phyloP scores from a whole-genome alignment of 495 filamentous ascomycete genomes.

The Gamarada debralockiae region DNA sequence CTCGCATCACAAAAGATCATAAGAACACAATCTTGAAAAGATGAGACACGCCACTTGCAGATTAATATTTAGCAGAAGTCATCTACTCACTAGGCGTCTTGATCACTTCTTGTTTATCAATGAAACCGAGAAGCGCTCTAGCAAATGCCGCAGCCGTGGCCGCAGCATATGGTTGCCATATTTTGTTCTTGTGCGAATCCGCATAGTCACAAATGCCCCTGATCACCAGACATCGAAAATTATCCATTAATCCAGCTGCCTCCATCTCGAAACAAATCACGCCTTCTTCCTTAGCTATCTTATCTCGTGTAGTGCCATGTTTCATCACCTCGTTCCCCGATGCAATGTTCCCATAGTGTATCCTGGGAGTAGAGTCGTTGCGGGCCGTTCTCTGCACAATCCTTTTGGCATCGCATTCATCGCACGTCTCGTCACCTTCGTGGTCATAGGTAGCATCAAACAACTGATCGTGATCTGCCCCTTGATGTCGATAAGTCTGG shows the following conservation, averaged over 20 bases:
- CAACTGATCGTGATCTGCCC: conserved; percentile 26
- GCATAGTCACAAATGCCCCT: conserved; percentile 39
- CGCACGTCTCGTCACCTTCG: conserved; percentile 14
- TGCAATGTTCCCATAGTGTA: conserved; percentile 38
- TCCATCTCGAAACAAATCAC: conserved; percentile 40
- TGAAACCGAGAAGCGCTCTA: conserved; percentile 18
- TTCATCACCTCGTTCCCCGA: conserved; percentile 39
- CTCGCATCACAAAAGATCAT: too few species aligned
- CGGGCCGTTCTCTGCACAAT: conserved; percentile 1
- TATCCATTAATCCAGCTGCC: conserved; percentile 30
- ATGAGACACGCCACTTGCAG: neutral
- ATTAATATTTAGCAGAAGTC: neutral
- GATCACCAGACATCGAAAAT: conserved; percentile 34
- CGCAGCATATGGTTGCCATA: conserved; percentile 12
- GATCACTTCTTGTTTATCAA: neutral
- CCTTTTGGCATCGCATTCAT: conserved; percentile 6
- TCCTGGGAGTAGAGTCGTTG: neutral
- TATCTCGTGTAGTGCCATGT: conserved; percentile 28
- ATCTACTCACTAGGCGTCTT: neutral
- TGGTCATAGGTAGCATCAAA: conserved; percentile 33
- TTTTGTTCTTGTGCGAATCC: conserved; percentile 25
- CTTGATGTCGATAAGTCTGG: conserved; percentile 20
- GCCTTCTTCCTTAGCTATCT: conserved; percentile 16
- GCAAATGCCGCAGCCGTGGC: conserved; percentile 32
- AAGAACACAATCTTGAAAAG: too few species aligned